Base-by-base conservation (phyloP, 1,139 yeast species). In the Wickerhamomyces sp. region DNA sequence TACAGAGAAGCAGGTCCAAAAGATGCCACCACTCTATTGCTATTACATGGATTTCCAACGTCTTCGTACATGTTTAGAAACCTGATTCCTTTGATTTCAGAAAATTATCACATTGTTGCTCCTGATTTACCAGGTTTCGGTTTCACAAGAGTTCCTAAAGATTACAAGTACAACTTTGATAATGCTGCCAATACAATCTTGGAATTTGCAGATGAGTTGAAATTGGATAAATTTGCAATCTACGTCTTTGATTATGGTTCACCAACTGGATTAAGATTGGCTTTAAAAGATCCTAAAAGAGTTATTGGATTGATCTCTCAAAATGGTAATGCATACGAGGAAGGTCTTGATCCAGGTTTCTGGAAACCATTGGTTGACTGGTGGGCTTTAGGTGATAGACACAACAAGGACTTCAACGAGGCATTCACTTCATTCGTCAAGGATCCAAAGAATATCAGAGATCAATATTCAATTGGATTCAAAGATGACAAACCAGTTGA, bases 81-180 rank as follows among this genome's bases (percentile, higher is more conserved):
- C 28, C 40, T 68, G 41, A 62, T 67, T 29, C 62, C 67, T 8
- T 40, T 62, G 19, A 52, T 68, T 23, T 54, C 63, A 5, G 46
- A 59, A 7, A 42, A 56, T 22, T 66, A 54, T 43, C 69, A 61
- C 39, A 55, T 68, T 8, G 37, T 68, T 39, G 72, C 72, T 5
- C 72, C 73, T 3, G 72, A 68, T 46, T 47, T 68, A 24, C 73
- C 73, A 13, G 63, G 70, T 2, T 68, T 53, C 45, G 73, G 73
- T 2, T 55, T 49, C 30, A 66, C 72, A 4, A 52, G 52, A 31
- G 42, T 48, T n/a, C 58, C 64, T 3, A 40, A 39, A 5, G 42
- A 36, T 16, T 64, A 52, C 39, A 38, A 42, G n/a, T 55, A 48
- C 33, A 54, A 55, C 4, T 67, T 67, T 46, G 64, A 51, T 8